Evolutionary conservation across 768 basidiomycete genomes (phyloP).

Genomic region (Serpula lacrymans): DNA sequence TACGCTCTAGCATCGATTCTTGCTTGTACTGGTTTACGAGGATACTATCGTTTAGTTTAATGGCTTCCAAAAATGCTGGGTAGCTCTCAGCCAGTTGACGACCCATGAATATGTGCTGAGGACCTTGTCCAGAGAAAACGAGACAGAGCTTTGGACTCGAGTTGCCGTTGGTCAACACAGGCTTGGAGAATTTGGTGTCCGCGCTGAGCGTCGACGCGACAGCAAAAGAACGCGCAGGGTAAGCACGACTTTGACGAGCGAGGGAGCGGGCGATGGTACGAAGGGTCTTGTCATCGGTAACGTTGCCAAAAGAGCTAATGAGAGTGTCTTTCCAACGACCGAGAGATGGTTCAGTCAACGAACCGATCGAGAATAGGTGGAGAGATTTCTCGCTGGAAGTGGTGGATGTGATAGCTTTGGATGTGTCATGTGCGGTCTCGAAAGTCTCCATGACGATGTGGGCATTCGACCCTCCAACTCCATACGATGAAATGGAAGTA

Average conservation of each 20-base stretch:
- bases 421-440: conserved; percentile 12
- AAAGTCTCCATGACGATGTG: conserved; percentile 28
- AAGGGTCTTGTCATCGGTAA: conserved; percentile 18
- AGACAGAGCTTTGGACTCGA: conserved; percentile 28
- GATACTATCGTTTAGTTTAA: conserved; percentile 31
- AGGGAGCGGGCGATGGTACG: conserved; percentile 26
- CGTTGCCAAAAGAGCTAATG: conserved; percentile 9
- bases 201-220: conserved; percentile 18
- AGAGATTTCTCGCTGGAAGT: conserved; percentile 11
- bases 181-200: conserved; percentile 26
- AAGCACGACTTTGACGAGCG: conserved; percentile 26
- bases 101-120: conserved; percentile 34
- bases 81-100: conserved; percentile 31
- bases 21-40: conserved; percentile 23
- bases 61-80: conserved; percentile 26
- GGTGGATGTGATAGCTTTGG: not conserved
- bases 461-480: conserved; percentile 32
- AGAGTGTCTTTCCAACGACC: conserved; percentile 23
- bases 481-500: conserved; percentile 30
- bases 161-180: conserved; percentile 19
- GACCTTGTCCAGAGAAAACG: conserved; percentile 35
- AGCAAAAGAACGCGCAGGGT: conserved; percentile 22
- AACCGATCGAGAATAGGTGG: conserved; percentile 24
- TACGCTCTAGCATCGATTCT: conserved; percentile 29
- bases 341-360: conserved; percentile 22